These are phyloP conservation scores for Panellus pusillus DNA, from an alignment of 768 basidiomycete genomes.

Conservation along the genomic window DNA sequence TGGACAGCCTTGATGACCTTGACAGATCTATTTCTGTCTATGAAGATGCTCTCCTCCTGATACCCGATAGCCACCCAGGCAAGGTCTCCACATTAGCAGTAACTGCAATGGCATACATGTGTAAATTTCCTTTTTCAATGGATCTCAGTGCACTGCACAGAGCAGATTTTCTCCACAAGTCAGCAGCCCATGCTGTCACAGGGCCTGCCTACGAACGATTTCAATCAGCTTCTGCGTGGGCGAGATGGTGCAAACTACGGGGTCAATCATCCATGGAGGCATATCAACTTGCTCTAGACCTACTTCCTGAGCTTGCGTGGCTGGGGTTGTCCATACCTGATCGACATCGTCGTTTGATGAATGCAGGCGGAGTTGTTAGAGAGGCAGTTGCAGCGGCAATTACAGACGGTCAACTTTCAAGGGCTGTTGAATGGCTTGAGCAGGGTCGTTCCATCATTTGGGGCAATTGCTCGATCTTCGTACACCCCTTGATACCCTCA, in stretches of 20 bases:
- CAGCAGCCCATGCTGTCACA: too few relatives aligned
- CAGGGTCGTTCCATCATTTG: constrained; percentile 25
- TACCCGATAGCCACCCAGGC: constrained; percentile 11
- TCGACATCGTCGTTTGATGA: constrained; percentile 2
- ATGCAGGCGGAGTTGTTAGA: too few relatives aligned
- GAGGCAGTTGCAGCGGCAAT: constrained; percentile 1
- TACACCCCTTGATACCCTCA: constrained; percentile 22
- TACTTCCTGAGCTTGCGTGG: too few relatives aligned
- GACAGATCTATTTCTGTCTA: constrained; percentile 7
- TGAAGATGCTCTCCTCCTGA: constrained; percentile 6
- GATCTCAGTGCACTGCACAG: neutral
- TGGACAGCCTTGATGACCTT: constrained; percentile 7
- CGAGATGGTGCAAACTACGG: too few relatives aligned
- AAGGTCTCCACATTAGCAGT: neutral
- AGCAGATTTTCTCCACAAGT: too few relatives aligned
- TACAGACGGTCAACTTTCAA: neutral
- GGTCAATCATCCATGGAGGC: too few relatives aligned
- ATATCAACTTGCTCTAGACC: too few relatives aligned
- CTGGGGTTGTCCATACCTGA: constrained; percentile 16
- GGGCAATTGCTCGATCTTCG: constrained; percentile 22
- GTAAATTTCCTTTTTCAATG: neutral
- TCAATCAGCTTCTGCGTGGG: neutral
- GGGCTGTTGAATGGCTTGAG: too few relatives aligned
- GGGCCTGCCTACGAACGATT: constrained; percentile 7
- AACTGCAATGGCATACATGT: constrained; percentile 9